Percentiles rank a stretch among this genome's conserved stretches.
These are phyloP conservation scores for Tetrapyrgos nigripes DNA, from an alignment of 1,284 basidiomycete species.

Conservation along the genomic window DNA sequence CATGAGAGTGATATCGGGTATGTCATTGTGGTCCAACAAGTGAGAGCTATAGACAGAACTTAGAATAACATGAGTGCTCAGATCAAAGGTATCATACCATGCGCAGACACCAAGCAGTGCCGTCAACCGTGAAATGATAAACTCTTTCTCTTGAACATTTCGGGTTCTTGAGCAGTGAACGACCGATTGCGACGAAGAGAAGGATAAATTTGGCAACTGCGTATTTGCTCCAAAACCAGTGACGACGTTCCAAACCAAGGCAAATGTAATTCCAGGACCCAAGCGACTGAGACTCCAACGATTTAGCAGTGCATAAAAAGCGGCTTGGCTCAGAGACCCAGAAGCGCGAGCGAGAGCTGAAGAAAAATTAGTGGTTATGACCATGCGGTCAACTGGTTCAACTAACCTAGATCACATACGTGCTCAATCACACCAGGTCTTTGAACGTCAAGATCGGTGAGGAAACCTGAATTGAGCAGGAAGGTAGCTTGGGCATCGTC, in stretches of 20 bases:
- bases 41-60: conserved; percentile 6
- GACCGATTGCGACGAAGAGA: neutral
- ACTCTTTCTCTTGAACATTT: conserved; percentile 7
- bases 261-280: conserved; percentile 27
- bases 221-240: conserved; percentile 14
- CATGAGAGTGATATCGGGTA: conserved; percentile 54
- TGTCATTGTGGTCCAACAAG: conserved; percentile 34
- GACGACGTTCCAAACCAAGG: conserved; percentile 28
- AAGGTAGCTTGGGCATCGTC: conserved; percentile 45
- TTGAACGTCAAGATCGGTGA: conserved; percentile 34
- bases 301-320: conserved; percentile 31
- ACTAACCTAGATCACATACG: conserved; percentile 49
- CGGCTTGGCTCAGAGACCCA: conserved; percentile 21
- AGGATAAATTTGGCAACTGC: neutral
- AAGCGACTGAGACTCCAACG: conserved; percentile 28
- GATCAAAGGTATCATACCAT: conserved; percentile 42
- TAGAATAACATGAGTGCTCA: neutral
- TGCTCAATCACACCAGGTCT: conserved; percentile 40
- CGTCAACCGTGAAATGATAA: conserved; percentile 47
- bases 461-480: conserved; percentile 47
- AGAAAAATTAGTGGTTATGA: no score
- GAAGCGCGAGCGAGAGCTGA: conserved; percentile 22
- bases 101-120: conserved; percentile 50
- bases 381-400: no score
- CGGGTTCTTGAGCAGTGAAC: neutral